These are phyloP conservation scores for Coemansia sp. DNA, from an alignment of 192 early-diverging fungal genomes.

Conservation along the genomic window DNA sequence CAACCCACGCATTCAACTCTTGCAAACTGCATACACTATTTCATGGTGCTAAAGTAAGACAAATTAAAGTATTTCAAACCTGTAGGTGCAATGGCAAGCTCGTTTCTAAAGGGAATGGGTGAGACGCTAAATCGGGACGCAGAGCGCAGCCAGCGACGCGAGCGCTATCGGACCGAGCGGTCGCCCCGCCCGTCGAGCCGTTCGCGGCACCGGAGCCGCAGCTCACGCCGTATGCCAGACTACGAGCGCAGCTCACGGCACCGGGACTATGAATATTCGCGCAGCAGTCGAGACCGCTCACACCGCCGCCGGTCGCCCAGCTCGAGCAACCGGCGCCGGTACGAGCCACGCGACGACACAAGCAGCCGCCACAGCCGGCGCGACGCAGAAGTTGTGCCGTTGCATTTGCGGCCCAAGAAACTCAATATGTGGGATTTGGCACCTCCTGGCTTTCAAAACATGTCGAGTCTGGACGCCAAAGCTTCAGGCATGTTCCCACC, in stretches of 20 bases:
- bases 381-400: slow-evolving; percentile 59
- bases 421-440: slow-evolving; percentile 91
- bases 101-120: slow-evolving; percentile 43
- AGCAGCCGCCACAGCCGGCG: slow-evolving; percentile 12
- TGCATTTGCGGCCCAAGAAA: slow-evolving; percentile 75
- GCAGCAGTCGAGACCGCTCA: slow-evolving; percentile 29
- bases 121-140: slow-evolving; percentile 15
- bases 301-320: slow-evolving; percentile 46
- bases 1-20: neutral
- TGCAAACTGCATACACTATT: neutral
- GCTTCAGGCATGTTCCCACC: slow-evolving; percentile 64
- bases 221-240: slow-evolving; percentile 52
- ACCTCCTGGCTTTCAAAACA: slow-evolving; percentile 83
- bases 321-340: slow-evolving; percentile 43
- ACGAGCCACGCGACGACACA: slow-evolving; percentile 26
- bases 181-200: slow-evolving; percentile 16
- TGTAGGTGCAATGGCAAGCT: slow-evolving; percentile 27
- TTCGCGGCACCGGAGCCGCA: slow-evolving; percentile 43
- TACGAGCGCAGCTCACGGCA: slow-evolving; percentile 48
- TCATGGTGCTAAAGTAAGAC: neutral
- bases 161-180: slow-evolving; percentile 6
- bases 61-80: neutral
- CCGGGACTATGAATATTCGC: slow-evolving; percentile 49
- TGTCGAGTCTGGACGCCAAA: slow-evolving; percentile 86
- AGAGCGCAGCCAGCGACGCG: neutral